phyloP scores from a whole-genome alignment of 345 rosid species.

The Laguncularia racemosa region DNA sequence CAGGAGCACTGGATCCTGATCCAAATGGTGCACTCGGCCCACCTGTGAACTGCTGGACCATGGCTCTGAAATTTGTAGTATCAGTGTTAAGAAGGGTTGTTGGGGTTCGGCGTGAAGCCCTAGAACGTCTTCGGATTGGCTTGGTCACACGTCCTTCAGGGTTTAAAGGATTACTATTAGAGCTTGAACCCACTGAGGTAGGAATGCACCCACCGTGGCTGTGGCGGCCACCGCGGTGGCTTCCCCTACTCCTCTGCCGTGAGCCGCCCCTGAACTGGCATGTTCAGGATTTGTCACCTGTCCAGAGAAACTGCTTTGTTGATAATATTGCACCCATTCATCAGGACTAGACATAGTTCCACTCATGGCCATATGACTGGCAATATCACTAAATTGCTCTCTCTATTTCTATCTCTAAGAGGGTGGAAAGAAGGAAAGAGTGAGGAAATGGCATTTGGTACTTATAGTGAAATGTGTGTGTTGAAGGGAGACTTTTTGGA shows the following conservation, averaged over 20 bases:
- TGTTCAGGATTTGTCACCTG: constrained; percentile 4
- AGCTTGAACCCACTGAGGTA: constrained; percentile 1
- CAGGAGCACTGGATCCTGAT: constrained; percentile 17
- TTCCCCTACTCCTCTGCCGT: constrained; percentile 11
- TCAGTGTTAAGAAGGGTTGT: constrained; percentile 92
- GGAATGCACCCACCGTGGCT: constrained; percentile 12
- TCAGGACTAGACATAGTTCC: constrained; percentile 52
- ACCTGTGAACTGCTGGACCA: constrained; percentile 97
- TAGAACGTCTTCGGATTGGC: constrained; percentile 73
- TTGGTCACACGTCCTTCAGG: constrained; percentile 81
- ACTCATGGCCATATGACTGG: constrained; percentile 18
- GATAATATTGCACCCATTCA: constrained; percentile 65
- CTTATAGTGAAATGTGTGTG: too few species aligned
- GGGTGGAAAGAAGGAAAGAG: too few species aligned
- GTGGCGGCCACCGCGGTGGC: constrained; percentile 12
- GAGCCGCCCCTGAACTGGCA: constrained; percentile 3
- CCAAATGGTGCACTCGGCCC: constrained; percentile 62
- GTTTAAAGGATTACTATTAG: constrained; percentile 25
- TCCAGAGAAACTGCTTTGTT: constrained; percentile 28
- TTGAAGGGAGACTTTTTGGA: too few species aligned
- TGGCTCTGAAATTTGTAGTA: constrained; percentile 82
- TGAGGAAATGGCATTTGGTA: too few species aligned
- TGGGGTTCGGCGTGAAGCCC: constrained; percentile 94
- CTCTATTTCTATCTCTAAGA: too few species aligned
- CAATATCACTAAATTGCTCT: too few species aligned